A percentile compares a stretch with the other conserved stretches of the same genome.
These are phyloP conservation scores for Inga leiocalycina DNA, from an alignment of 306 rosid genomes.

Conservation along the genomic window DNA sequence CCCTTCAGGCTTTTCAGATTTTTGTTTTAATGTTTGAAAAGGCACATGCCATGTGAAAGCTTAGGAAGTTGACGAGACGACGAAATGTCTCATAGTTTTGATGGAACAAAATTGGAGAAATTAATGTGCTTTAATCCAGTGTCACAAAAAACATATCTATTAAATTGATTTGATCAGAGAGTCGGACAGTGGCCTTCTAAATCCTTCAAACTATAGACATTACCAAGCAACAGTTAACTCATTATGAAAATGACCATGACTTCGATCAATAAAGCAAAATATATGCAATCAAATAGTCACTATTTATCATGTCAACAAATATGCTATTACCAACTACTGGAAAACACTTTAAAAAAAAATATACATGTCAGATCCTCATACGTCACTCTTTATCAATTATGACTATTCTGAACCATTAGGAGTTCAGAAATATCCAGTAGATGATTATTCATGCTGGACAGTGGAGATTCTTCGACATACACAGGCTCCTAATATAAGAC, in stretches of 20 bases:
- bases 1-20: neutral
- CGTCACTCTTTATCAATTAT: neutral
- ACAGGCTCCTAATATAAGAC: neutral
- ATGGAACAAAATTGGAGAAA: neutral
- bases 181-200: neutral
- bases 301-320: neutral
- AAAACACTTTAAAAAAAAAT: neutral
- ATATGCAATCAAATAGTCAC: neutral
- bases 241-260: neutral
- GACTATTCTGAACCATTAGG: neutral
- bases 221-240: neutral
- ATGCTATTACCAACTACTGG: neutral
- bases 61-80: neutral
- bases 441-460: conserved; percentile 9
- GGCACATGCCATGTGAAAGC: too few species aligned
- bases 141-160: neutral
- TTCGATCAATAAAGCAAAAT: neutral
- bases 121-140: neutral
- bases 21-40: neutral
- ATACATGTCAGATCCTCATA: neutral
- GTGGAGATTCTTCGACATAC: neutral
- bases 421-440: conserved; percentile 13
- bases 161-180: neutral
- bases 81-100: neutral
- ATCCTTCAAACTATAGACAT: neutral